phyloP scores from a whole-genome alignment of 179 eudicot species.

The Beta macrorhiza region DNA sequence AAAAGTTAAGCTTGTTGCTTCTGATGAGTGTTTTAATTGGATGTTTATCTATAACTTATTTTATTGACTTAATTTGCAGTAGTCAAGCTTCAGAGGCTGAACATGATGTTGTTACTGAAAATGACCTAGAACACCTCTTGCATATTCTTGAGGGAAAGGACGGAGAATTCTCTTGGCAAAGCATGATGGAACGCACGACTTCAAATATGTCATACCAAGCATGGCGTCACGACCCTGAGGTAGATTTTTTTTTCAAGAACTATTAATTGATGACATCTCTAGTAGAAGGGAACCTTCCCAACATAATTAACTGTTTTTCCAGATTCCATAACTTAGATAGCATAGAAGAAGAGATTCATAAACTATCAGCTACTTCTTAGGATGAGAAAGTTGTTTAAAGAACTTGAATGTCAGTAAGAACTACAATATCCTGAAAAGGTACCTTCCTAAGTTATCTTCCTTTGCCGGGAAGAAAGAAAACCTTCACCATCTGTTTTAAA shows the following conservation, averaged over 20 bases:
- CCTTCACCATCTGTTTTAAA: no score
- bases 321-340: not conserved
- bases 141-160: constrained; percentile 70
- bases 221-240: constrained; percentile 78
- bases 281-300: not conserved
- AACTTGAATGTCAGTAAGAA: no score
- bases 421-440: no score
- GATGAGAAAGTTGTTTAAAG: not conserved
- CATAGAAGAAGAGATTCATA: not conserved
- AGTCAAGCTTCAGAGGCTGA: constrained; percentile 42
- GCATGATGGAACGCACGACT: constrained; percentile 75
- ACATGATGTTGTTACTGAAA: constrained; percentile 53
- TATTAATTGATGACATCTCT: not conserved
- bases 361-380: not conserved
- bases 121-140: constrained; percentile 67
- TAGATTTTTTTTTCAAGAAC: not conserved
- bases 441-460: no score
- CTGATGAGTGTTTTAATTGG: not conserved
- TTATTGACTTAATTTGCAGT: constrained; percentile 33
- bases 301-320: not conserved
- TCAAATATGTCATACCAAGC: constrained; percentile 79
- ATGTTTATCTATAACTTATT: not conserved
- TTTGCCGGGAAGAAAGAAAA: no score
- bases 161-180: constrained; percentile 69
- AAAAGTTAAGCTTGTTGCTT: not conserved